Evolutionary conservation across 768 basidiomycete species (phyloP).

Genomic region (Boletus insuetus): DNA sequence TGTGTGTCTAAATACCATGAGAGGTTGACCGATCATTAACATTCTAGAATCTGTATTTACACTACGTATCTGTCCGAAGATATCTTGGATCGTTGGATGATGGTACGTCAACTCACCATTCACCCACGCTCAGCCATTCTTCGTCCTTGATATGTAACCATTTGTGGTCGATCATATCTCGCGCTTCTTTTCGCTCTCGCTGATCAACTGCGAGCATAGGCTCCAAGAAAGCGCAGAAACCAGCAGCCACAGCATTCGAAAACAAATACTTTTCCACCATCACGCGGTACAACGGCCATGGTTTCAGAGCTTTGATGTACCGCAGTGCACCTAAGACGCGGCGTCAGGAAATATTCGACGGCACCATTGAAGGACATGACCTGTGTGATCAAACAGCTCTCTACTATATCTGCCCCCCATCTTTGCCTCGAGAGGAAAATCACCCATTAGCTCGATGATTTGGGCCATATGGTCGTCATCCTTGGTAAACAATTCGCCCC

Average conservation of each 20-base stretch:
- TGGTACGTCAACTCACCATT: slow-evolving; percentile 26
- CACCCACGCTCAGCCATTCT: slow-evolving; percentile 25
- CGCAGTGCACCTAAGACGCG: slow-evolving; percentile 54
- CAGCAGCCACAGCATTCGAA: slow-evolving; percentile 51
- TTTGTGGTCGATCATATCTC: slow-evolving; percentile 68
- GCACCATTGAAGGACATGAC: slow-evolving; percentile 35
- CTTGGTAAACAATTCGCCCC: slow-evolving; percentile 79
- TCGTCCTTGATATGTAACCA: slow-evolving; percentile 58
- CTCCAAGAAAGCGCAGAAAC: slow-evolving; percentile 63
- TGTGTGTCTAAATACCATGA: not conserved
- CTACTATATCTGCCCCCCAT: slow-evolving; percentile 82
- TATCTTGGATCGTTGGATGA: not conserved
- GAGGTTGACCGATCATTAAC: not conserved
- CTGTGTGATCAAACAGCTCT: slow-evolving; percentile 77
- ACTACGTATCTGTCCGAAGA: slow-evolving; percentile 7
- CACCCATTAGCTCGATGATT: slow-evolving; percentile 88
- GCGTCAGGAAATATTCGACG: slow-evolving; percentile 3
- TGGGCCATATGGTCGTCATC: slow-evolving; percentile 97
- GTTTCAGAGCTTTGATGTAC: slow-evolving; percentile 71
- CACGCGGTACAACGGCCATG: slow-evolving; percentile 79
- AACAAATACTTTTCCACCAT: slow-evolving; percentile 89
- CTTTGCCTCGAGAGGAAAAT: slow-evolving; percentile 69
- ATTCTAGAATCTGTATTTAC: slow-evolving; percentile 9
- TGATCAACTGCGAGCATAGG: slow-evolving; percentile 78
- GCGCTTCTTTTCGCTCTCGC: slow-evolving; percentile 63